These are phyloP conservation scores for Salix caprea DNA, from an alignment of 345 rosid species.

Conservation along the genomic window DNA sequence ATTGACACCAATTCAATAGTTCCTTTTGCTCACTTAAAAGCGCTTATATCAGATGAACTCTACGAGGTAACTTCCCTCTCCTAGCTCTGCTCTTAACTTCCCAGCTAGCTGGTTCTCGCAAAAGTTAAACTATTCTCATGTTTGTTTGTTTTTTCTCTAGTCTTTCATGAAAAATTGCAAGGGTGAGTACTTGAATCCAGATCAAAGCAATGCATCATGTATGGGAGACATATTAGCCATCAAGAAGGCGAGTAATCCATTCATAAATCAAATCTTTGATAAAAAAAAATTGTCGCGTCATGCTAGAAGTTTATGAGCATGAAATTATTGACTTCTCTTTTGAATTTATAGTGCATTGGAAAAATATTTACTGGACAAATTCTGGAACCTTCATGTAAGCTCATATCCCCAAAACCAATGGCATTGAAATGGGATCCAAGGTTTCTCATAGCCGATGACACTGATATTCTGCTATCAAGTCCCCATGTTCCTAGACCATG, in stretches of 20 bases:
- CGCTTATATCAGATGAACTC: conserved; percentile 15
- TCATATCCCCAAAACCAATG: conserved; percentile 4
- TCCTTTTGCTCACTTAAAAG: conserved; percentile 3
- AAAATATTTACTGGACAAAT: conserved; percentile 18
- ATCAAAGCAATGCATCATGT: conserved; percentile 13
- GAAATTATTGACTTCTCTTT: neutral
- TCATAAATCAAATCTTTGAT: neutral
- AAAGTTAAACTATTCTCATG: neutral
- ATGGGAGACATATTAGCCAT: conserved; percentile 6
- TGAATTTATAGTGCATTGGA: conserved; percentile 19
- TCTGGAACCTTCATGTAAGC: conserved; percentile 30
- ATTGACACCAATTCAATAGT: conserved; percentile 9
- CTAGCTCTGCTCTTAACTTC: neutral
- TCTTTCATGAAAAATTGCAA: conserved; percentile 23
- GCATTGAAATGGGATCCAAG: conserved; percentile 9
- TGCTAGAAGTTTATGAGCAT: neutral
- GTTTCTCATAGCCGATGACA: neutral
- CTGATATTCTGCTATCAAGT: neutral
- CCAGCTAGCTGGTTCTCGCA: neutral
- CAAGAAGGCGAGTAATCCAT: conserved; percentile 5
- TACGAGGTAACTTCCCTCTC: conserved; percentile 23
- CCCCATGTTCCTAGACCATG: conserved; percentile 1
- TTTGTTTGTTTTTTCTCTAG: neutral
- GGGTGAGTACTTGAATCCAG: conserved; percentile 20
- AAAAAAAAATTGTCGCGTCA: neutral